phyloP scores from a whole-genome alignment of 2,329 filamentous ascomycete species.

The Sporothrix humicola region DNA sequence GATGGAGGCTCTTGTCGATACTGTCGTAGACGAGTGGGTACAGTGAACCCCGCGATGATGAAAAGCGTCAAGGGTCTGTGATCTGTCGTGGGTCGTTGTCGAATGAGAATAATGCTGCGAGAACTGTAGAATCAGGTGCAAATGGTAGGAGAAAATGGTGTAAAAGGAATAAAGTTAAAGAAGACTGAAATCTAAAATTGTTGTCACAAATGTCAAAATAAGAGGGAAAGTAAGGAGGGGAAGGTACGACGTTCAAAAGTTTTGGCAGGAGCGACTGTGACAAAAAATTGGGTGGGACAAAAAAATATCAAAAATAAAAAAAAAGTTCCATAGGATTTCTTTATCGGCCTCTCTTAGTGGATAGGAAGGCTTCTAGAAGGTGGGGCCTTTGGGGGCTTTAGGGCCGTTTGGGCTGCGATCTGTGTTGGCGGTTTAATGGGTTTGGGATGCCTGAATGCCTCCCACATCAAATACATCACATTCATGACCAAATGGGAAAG shows the following conservation, averaged over 20 bases:
- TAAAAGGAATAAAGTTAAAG: not conserved
- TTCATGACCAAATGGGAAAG: conserved; percentile 3
- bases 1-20: conserved; percentile 5
- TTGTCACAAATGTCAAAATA: not conserved
- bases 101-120: not conserved
- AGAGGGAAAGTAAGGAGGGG: not conserved
- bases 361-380: conserved; percentile 32
- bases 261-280: conserved; percentile 24
- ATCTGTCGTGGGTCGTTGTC: conserved; percentile 1
- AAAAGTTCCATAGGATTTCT: conserved; percentile 27
- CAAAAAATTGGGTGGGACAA: conserved; percentile 15
- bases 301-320: not conserved
- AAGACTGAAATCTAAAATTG: not conserved
- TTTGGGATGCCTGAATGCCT: not conserved
- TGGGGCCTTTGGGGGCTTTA: conserved; percentile 26
- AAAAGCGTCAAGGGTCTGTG: conserved; percentile 10
- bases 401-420: conserved; percentile 23
- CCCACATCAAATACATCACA: not conserved
- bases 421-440: not conserved
- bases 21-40: not conserved
- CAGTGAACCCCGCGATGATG: conserved; percentile 26
- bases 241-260: conserved; percentile 12
- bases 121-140: not conserved
- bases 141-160: not conserved
- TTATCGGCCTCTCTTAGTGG: conserved; percentile 28